Conservation (phyloP, 176 grass and related monocot species). For the Lolium rigidum region DNA sequence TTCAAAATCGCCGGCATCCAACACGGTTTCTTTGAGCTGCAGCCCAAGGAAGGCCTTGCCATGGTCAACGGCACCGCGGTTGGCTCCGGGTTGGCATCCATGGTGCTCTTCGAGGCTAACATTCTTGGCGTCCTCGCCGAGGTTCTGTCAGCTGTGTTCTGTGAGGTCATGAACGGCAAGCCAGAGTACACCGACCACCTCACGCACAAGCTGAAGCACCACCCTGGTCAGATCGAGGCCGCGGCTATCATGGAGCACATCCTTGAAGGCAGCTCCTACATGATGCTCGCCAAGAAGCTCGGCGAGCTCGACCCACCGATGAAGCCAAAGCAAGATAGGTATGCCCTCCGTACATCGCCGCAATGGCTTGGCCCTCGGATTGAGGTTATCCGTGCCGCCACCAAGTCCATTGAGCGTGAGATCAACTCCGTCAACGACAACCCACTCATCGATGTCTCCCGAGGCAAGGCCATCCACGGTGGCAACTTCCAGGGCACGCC, state of each 20-base stretch:
- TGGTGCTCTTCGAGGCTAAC: neutral
- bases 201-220: slow-evolving; percentile 85
- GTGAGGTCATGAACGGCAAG: slow-evolving; percentile 86
- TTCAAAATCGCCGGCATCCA: no score
- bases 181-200: slow-evolving; percentile 90
- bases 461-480: slow-evolving; percentile 60
- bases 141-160: slow-evolving; percentile 41
- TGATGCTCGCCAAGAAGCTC: slow-evolving; percentile 57
- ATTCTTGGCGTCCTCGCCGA: neutral
- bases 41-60: neutral
- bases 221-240: slow-evolving; percentile 69
- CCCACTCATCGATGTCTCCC: slow-evolving; percentile 63
- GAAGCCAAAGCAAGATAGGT: slow-evolving; percentile 70
- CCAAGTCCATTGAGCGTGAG: slow-evolving; percentile 59
- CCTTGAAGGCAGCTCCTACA: slow-evolving; percentile 60
- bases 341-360: slow-evolving; percentile 65
- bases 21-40: no score
- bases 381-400: slow-evolving; percentile 63
- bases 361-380: slow-evolving; percentile 42
- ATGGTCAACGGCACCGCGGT: neutral
- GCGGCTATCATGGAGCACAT: slow-evolving; percentile 72
- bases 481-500: slow-evolving; percentile 75
- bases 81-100: neutral
- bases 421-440: slow-evolving; percentile 73
- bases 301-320: slow-evolving; percentile 59